A percentile compares a stretch with the other conserved stretches of the same genome.
Conservation (phyloP, 345 rosid species). For the Raphanus sativus region DNA sequence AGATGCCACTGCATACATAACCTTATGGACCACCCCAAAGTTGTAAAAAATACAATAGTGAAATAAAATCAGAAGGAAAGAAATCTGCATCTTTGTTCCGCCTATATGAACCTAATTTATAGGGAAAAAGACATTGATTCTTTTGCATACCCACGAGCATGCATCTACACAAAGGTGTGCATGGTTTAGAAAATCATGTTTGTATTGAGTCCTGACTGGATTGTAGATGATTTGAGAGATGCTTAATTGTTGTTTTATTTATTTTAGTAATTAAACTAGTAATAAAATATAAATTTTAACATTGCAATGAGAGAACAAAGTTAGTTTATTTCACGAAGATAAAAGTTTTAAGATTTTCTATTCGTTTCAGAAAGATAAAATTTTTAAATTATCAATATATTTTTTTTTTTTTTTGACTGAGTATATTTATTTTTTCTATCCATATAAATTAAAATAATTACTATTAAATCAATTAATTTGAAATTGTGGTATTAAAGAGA, state of each 20-base stretch:
- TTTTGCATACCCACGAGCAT: conserved; percentile 23
- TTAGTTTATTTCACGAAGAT: neutral
- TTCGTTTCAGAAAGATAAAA: too few species aligned
- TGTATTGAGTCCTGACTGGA: neutral
- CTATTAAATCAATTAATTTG: too few species aligned
- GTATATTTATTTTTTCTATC: too few species aligned
- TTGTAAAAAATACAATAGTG: neutral
- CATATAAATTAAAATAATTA: too few species aligned
- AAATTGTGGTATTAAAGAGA: too few species aligned
- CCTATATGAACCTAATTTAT: neutral
- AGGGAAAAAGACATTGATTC: conserved; percentile 8
- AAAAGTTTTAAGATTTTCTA: neutral
- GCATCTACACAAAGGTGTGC: conserved; percentile 5
- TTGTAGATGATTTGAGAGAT: neutral
- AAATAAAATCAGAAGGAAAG: neutral
- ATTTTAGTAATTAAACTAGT: neutral
- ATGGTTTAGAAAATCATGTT: neutral
- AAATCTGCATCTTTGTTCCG: neutral
- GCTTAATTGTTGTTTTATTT: neutral
- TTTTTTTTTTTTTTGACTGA: too few species aligned
- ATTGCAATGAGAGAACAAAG: too few species aligned
- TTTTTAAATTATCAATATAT: too few species aligned
- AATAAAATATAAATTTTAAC: too few species aligned
- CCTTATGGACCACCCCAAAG: conserved; percentile 30
- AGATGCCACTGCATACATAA: conserved; percentile 37